These are phyloP conservation scores for Alnus glutinosa DNA, from an alignment of 306 rosid species.

Conservation along the genomic window DNA sequence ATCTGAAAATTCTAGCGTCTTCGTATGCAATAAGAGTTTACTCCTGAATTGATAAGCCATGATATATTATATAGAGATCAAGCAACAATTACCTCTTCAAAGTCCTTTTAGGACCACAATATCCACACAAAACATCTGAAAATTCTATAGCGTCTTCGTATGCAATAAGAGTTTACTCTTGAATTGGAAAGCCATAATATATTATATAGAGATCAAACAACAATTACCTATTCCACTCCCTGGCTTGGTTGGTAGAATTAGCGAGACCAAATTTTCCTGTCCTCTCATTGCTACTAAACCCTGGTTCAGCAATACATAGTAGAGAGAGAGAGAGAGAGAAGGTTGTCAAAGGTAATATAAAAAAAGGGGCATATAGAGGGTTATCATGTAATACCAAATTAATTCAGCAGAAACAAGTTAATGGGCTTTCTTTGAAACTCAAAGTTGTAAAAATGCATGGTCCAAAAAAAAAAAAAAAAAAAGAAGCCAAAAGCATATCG, in stretches of 20 bases:
- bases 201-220: conserved; percentile 24
- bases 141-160: too few relatives aligned
- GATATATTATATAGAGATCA: conserved; percentile 21
- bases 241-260: conserved; percentile 43
- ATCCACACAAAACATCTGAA: not conserved
- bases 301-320: conserved; percentile 41
- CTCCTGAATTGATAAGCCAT: conserved; percentile 9
- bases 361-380: too few relatives aligned
- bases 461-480: too few relatives aligned
- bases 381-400: too few relatives aligned
- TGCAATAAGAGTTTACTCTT: conserved; percentile 5
- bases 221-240: conserved; percentile 58
- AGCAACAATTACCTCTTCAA: conserved; percentile 54
- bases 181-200: conserved; percentile 13
- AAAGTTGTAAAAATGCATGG: too few relatives aligned
- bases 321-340: not conserved
- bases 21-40: conserved; percentile 6
- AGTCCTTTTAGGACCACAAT: not conserved
- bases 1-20: too few relatives aligned
- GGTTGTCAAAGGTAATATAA: too few relatives aligned
- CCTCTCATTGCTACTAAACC: conserved; percentile 37
- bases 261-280: conserved; percentile 34
- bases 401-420: too few relatives aligned
- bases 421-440: too few relatives aligned
- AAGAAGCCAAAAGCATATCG: not conserved